Percentiles rank a stretch among this genome's conserved stretches.
Conservation (phyloP, 1,139 yeast genomes). For the Blastobotrys illinoisensis region DNA sequence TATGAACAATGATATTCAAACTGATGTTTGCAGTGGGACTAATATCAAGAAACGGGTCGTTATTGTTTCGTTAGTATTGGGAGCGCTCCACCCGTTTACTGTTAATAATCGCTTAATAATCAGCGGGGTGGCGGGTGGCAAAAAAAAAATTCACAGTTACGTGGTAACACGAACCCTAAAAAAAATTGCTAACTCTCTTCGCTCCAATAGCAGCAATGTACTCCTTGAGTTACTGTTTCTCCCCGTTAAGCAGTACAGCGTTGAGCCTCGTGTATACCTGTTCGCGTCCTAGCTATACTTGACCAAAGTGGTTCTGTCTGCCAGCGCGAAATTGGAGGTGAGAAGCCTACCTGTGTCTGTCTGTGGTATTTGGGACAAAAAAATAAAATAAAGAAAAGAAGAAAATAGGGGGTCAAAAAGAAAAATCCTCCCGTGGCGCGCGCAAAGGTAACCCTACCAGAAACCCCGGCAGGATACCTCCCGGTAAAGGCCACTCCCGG, state of each 20-base stretch:
- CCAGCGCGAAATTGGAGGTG: not conserved
- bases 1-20: not conserved
- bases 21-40: not conserved
- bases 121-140: conserved; percentile 5
- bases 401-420: not conserved
- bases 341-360: not conserved
- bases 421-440: not conserved
- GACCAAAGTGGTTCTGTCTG: not conserved
- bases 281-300: not conserved
- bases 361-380: not conserved
- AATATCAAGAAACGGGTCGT: not conserved
- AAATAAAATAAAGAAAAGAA: not conserved
- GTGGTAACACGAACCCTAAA: not conserved
- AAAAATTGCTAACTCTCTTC: not conserved
- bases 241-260: not conserved
- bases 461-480: too few relatives aligned
- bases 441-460: too few relatives aligned
- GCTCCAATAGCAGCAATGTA: not conserved
- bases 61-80: not conserved
- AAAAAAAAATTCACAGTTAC: conserved; percentile 9
- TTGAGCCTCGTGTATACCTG: not conserved
- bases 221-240: not conserved
- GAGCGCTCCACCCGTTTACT: too few relatives aligned
- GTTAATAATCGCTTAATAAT: conserved; percentile 3
- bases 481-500: too few relatives aligned